These are phyloP conservation scores for Wickerhamiella pararugosa DNA, from an alignment of 1,139 yeast genomes.

Conservation along the genomic window DNA sequence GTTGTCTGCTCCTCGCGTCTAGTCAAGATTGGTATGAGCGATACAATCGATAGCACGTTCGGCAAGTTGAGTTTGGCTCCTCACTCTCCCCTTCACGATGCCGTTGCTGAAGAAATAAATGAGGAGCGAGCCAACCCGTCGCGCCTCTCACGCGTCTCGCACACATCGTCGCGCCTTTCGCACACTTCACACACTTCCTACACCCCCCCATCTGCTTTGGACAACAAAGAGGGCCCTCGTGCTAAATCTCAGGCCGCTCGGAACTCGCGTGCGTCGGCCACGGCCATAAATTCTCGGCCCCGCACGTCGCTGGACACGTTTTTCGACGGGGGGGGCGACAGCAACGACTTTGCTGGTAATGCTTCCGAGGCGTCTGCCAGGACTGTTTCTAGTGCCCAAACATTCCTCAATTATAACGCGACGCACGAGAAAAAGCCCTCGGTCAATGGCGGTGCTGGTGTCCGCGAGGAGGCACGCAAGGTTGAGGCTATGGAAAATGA, in stretches of 20 bases:
- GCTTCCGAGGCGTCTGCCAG: too few species aligned
- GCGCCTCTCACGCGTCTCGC: constrained; percentile 4
- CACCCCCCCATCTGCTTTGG: too few species aligned
- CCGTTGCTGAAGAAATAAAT: not conserved
- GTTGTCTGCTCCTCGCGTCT: too few species aligned
- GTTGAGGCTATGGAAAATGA: constrained; percentile 7
- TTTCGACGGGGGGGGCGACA: not conserved
- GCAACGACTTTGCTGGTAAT: too few species aligned
- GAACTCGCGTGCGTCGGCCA: too few species aligned
- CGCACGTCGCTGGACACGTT: constrained; percentile 2
- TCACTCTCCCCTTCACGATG: too few species aligned
- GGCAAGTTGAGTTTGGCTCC: constrained; percentile 5
- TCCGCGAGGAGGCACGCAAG: constrained; percentile 5
- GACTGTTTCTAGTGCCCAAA: too few species aligned
- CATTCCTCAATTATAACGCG: too few species aligned
- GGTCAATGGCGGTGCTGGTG: constrained; percentile 1
- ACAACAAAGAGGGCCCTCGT: too few species aligned
- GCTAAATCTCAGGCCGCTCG: too few species aligned
- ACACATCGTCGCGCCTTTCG: constrained; percentile 1
- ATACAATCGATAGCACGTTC: constrained; percentile 5
- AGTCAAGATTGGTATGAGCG: constrained; percentile 2
- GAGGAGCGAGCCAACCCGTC: not conserved
- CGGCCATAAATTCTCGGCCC: too few species aligned
- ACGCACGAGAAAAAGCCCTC: too few species aligned
- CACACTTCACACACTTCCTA: constrained; percentile 2